Conservation (phyloP, 495 filamentous ascomycete genomes). For the Hypoxylon crocopeplum region DNA sequence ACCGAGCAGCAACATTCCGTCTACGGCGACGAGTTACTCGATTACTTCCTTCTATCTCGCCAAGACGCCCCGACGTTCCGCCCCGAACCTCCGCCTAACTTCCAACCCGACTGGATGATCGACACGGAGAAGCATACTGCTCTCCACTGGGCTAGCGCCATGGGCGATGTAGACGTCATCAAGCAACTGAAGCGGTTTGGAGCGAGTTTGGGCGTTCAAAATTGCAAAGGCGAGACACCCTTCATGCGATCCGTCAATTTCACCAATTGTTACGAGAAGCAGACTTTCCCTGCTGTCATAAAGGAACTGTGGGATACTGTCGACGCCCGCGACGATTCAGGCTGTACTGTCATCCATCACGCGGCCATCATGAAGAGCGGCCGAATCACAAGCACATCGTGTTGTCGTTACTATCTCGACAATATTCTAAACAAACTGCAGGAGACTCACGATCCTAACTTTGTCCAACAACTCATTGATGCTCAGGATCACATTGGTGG, state of each 20-base stretch:
- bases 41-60: slow-evolving; percentile 88
- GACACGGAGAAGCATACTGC: slow-evolving; percentile 89
- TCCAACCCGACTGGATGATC: slow-evolving; percentile 86
- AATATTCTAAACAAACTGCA: slow-evolving; percentile 83
- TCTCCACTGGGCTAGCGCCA: slow-evolving; percentile 96
- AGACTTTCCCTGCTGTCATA: slow-evolving; percentile 82
- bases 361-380: slow-evolving; percentile 82
- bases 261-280: slow-evolving; percentile 92
- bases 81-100: slow-evolving; percentile 79
- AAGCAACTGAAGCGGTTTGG: slow-evolving; percentile 79
- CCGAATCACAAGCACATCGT: slow-evolving; percentile 75
- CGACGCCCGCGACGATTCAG: slow-evolving; percentile 73
- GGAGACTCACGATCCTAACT: slow-evolving; percentile 68
- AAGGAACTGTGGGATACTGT: slow-evolving; percentile 80
- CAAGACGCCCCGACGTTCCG: slow-evolving; percentile 71
- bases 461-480: slow-evolving; percentile 73
- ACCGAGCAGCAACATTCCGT: slow-evolving; percentile 83
- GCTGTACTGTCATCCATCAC: slow-evolving; percentile 90
- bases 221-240: slow-evolving; percentile 86
- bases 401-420: slow-evolving; percentile 90
- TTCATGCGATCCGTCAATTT: slow-evolving; percentile 94
- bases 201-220: slow-evolving; percentile 70
- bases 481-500: slow-evolving; percentile 80
- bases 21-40: slow-evolving; percentile 88
- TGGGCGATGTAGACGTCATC: slow-evolving; percentile 94